These are phyloP conservation scores for Tetrahymena thermophila DNA, from an alignment of 73 alveolate genomes.

Conservation along the genomic window DNA sequence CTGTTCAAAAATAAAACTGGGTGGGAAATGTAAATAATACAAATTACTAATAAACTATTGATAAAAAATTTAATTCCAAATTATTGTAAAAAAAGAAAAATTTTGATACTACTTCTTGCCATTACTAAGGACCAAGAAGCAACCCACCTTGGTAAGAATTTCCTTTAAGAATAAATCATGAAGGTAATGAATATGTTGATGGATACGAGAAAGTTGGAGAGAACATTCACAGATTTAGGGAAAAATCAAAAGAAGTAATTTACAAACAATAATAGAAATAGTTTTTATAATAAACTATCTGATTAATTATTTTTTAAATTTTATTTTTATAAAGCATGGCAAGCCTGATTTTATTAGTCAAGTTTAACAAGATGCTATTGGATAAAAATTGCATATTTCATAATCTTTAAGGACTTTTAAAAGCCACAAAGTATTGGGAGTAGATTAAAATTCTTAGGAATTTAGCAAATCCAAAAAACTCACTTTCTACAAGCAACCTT, in stretches of 20 bases:
- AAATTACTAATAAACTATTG: background rate
- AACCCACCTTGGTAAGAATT: background rate
- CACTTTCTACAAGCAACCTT: background rate
- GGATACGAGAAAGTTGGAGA: background rate
- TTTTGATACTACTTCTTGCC: background rate
- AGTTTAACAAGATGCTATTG: background rate
- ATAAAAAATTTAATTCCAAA: background rate
- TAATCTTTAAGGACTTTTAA: background rate
- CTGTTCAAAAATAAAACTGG: background rate
- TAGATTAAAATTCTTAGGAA: background rate
- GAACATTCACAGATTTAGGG: background rate
- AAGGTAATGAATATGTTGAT: background rate
- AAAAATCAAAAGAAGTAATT: background rate
- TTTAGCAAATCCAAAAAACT: background rate
- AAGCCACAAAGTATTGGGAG: background rate
- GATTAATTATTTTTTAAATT: too few relatives aligned
- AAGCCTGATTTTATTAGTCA: background rate
- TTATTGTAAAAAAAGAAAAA: background rate
- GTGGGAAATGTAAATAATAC: background rate
- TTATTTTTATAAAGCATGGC: background rate
- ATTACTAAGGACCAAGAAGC: background rate
- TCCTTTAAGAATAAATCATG: background rate
- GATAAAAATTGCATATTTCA: background rate
- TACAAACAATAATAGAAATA: too few relatives aligned
- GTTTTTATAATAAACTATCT: too few relatives aligned